A percentile compares a stretch with the other conserved stretches of the same genome.
These are phyloP conservation scores for Sugiyamaella smithiae DNA, from an alignment of 805 yeast species.

Conservation along the genomic window DNA sequence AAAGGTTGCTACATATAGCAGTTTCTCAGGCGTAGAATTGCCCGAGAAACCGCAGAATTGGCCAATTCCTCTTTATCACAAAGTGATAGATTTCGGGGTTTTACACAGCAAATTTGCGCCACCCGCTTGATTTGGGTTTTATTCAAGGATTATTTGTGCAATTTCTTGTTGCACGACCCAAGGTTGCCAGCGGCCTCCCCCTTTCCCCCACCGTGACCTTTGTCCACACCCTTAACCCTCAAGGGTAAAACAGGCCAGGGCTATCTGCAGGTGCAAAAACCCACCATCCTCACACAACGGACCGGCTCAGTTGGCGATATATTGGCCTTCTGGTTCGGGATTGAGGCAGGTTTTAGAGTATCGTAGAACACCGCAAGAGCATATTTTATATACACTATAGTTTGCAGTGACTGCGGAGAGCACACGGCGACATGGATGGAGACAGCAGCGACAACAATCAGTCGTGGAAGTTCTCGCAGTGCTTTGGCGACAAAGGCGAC, in stretches of 20 bases:
- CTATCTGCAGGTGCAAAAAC: slow-evolving; percentile 6
- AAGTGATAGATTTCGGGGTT: too few relatives aligned
- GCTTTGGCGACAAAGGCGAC: slow-evolving; percentile 98
- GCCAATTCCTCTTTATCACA: too few relatives aligned
- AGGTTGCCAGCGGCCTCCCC: too few relatives aligned
- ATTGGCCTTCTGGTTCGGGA: slow-evolving; percentile 1
- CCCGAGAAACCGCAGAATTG: too few relatives aligned
- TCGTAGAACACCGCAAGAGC: neutral
- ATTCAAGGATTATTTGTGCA: too few relatives aligned
- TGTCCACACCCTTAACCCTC: neutral
- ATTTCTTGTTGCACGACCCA: too few relatives aligned
- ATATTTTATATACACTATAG: neutral
- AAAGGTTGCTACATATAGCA: too few relatives aligned
- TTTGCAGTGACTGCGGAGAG: neutral
- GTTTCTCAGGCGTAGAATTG: too few relatives aligned
- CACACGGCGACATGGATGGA: slow-evolving; percentile 20
- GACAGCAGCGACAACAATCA: slow-evolving; percentile 32
- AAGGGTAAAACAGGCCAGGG: slow-evolving; percentile 1
- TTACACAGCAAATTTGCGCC: too few relatives aligned
- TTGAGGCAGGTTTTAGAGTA: neutral
- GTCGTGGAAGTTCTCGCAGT: slow-evolving; percentile 87
- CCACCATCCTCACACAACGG: slow-evolving; percentile 8
- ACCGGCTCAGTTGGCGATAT: neutral
- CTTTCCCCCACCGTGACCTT: too few relatives aligned
- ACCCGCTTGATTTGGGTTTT: too few relatives aligned